A percentile compares a stretch with the other conserved stretches of the same genome.
phyloP scores from a whole-genome alignment of 179 eudicot genomes.

The Monotropa hypopitys region DNA sequence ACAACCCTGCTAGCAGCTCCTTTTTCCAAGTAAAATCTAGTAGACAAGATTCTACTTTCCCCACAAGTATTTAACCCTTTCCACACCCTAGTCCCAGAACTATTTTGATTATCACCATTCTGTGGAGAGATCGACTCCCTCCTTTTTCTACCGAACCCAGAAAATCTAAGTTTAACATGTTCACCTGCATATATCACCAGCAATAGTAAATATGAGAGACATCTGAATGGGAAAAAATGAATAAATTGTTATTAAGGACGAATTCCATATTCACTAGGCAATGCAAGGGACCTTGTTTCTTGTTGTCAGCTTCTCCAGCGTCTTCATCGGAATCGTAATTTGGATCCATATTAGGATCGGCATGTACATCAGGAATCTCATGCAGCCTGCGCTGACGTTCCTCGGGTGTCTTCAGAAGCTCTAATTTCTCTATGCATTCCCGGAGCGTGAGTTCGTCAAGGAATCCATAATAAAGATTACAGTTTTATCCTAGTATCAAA shows the following conservation, averaged over 20 bases:
- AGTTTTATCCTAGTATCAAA: not conserved
- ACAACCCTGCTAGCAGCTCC: conserved; percentile 2
- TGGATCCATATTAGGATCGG: conserved; percentile 90
- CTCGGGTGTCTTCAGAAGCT: conserved; percentile 85
- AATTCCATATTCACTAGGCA: not conserved
- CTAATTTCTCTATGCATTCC: conserved; percentile 68
- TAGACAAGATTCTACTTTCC: not conserved
- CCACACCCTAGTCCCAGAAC: conserved; percentile 15
- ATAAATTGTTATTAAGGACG: not conserved
- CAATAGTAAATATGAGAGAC: not conserved
- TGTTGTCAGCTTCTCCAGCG: conserved; percentile 27
- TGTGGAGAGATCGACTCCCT: conserved; percentile 23
- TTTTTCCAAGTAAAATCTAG: not conserved
- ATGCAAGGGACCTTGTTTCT: conserved; percentile 46
- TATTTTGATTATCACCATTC: conserved; percentile 22
- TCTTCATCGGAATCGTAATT: conserved; percentile 69
- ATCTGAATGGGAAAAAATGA: not conserved
- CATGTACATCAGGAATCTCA: conserved; percentile 65
- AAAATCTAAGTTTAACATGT: conserved; percentile 23
- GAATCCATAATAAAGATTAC: conserved; percentile 12
- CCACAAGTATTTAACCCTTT: conserved; percentile 11
- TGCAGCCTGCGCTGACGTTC: conserved; percentile 72
- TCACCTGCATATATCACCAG: conserved; percentile 32
- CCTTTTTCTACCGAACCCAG: conserved; percentile 23
- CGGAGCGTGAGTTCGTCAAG: conserved; percentile 66